Evolutionary conservation across 2,329 filamentous ascomycete species (phyloP).

Genomic region (Trichoderma atroviride): DNA sequence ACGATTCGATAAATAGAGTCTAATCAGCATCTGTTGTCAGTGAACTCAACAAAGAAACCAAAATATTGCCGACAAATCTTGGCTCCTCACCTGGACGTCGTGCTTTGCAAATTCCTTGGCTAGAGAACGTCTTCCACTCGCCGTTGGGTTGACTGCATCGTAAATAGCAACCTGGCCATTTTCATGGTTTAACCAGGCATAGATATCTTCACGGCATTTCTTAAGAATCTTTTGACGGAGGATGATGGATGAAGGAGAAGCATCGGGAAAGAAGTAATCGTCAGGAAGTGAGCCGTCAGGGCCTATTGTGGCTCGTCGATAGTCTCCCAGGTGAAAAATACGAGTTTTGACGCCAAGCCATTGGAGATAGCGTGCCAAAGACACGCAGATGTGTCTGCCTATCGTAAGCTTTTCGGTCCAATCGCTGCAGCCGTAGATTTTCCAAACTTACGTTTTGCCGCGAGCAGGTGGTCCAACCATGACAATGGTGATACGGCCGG

Average conservation of each 20-base stretch:
- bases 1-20: conserved; percentile 96
- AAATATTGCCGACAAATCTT: too few species aligned
- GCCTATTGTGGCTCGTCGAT: conserved; percentile 87
- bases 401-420: conserved; percentile 29
- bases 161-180: conserved; percentile 99
- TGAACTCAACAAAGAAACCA: neutral
- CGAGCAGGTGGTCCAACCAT: conserved; percentile 94
- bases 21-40: conserved; percentile 41
- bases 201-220: conserved; percentile 96
- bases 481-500: conserved; percentile 93
- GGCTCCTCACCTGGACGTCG: conserved; percentile 74
- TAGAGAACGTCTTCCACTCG: conserved; percentile 76
- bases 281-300: conserved; percentile 83
- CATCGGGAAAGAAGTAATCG: conserved; percentile 97
- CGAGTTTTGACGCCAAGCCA: conserved; percentile 98
- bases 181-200: conserved; percentile 92
- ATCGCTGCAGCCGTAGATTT: neutral
- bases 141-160: conserved; percentile 93
- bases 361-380: conserved; percentile 87
- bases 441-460: conserved; percentile 77
- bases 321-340: conserved; percentile 96
- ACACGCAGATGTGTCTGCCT: conserved; percentile 88
- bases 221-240: conserved; percentile 96
- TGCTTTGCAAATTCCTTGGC: conserved; percentile 98
- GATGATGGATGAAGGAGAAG: conserved; percentile 88